These are phyloP conservation scores for Russula virescens DNA, from an alignment of 768 basidiomycete species.

Conservation along the genomic window DNA sequence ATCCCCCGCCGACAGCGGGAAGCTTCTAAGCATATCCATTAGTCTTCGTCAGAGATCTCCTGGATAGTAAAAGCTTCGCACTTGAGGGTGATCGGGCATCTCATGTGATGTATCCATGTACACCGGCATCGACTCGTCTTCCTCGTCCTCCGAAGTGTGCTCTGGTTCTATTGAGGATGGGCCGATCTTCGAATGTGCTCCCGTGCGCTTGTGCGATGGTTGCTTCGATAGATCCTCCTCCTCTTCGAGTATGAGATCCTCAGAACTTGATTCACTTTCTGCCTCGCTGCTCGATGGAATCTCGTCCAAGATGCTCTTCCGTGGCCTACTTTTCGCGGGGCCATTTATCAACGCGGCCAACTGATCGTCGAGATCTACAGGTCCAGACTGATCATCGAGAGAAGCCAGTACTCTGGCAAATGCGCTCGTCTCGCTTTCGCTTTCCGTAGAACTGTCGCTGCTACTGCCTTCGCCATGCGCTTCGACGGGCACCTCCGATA, in stretches of 20 bases:
- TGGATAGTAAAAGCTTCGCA: neutral
- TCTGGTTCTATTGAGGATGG: constrained; percentile 9
- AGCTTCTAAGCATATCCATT: neutral
- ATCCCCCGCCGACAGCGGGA: neutral
- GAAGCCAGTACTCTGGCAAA: neutral
- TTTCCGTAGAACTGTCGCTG: constrained; percentile 16
- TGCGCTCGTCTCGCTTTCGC: neutral
- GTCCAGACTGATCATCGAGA: neutral
- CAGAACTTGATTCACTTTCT: constrained; percentile 8
- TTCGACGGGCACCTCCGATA: constrained; percentile 20
- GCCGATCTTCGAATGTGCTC: neutral
- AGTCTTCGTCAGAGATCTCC: neutral
- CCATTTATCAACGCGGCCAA: constrained; percentile 16
- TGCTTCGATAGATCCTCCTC: constrained; percentile 19
- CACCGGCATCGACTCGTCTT: neutral
- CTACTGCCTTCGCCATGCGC: constrained; percentile 21
- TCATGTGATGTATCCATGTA: constrained; percentile 19
- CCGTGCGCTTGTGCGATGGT: neutral
- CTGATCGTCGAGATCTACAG: constrained; percentile 3
- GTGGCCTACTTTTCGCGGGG: constrained; percentile 11
- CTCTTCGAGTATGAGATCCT: constrained; percentile 19
- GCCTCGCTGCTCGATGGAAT: constrained; percentile 21
- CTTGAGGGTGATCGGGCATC: neutral
- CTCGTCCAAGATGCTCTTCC: constrained; percentile 20
- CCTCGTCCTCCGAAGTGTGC: constrained; percentile 11